Evolutionary conservation across 176 grass and related monocot genomes (phyloP), one percentile per base, ranked within the genome.

Genomic region (Oropetium thomaeum): DNA sequence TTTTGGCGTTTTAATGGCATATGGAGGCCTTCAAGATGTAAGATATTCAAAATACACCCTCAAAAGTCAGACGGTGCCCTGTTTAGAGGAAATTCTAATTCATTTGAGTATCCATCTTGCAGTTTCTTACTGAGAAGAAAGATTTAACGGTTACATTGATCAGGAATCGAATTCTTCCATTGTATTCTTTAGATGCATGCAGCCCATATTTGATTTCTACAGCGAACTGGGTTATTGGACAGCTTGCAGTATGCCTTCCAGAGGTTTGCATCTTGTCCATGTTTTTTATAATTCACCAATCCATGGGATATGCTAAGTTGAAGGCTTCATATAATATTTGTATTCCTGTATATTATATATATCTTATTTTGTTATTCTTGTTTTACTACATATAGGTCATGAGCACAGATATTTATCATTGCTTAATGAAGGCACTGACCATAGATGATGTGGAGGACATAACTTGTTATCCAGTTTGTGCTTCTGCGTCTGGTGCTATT

Each of bases 1-100:
- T 81, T 97, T 90, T 34, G 93, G 90, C 2, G 90, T 90, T 82
- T 83, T 97, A 70, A 90, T 93, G 93, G 93, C 93, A 68, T 97
- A 84, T 84, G 87, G 90, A 81, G 87, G 93, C 62, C 85, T 97
- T 29, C 90, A 90, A 93, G 90, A 90, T 75, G 93, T 97, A 90
- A 87, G 87, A 75, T 86, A 69, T 72, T 62, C 69, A 58, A 65
- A 63, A 44, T 40, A 74, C 45, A 62, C 34, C 67, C 15, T 33
- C 34, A 47, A 10, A 74, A 65, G 39, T 62, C 42, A 47, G 8
- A 74, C 38, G 15, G 29, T 58, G 31, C 53, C 19, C 65, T 69
- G 23, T 64, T 69, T 70, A 53, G 22, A 48, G 62, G 38, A 70
- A 57, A 41, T 71, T 17, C 26, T 59, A 5, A 89, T 84, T 61